These are phyloP conservation scores for Juglanconis juglandina DNA, from an alignment of 2,329 filamentous ascomycete species.

Conservation along the genomic window DNA sequence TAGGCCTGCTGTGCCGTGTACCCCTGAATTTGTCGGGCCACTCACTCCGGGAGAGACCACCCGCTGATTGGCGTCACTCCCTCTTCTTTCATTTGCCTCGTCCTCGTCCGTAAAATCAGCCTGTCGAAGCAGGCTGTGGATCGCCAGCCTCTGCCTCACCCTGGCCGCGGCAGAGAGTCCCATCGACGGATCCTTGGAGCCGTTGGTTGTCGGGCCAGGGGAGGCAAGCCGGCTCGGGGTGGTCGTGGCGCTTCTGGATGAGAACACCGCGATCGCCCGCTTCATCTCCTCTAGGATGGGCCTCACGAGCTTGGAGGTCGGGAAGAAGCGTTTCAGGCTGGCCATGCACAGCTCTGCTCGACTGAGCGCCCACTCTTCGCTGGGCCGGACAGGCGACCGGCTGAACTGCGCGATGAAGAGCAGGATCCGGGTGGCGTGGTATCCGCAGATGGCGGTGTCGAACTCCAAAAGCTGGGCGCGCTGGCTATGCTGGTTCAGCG, in stretches of 20 bases:
- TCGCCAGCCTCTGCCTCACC: constrained; percentile 24
- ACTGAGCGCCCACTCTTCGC: constrained; percentile 24
- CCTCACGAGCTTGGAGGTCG: constrained; percentile 22
- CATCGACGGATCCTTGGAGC: constrained; percentile 2
- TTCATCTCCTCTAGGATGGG: constrained; percentile 27
- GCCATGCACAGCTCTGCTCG: constrained; percentile 28
- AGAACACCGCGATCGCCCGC: constrained; percentile 21
- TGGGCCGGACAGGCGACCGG: constrained; percentile 4
- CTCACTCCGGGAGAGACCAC: background rate
- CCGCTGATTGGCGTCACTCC: background rate
- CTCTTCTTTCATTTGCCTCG: constrained; percentile 7
- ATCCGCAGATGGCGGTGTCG: constrained; percentile 23
- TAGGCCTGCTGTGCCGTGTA: background rate
- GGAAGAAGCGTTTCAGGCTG: constrained; percentile 25
- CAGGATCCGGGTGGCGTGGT: constrained; percentile 21
- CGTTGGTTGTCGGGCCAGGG: constrained; percentile 5
- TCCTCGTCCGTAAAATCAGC: constrained; percentile 26
- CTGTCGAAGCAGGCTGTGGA: constrained; percentile 28
- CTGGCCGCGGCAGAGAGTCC: constrained; percentile 22
- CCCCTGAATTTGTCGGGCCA: background rate
- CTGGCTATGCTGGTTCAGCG: constrained; percentile 20
- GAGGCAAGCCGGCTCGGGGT: constrained; percentile 3
- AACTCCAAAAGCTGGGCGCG: constrained; percentile 19
- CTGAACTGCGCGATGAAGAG: constrained; percentile 25
- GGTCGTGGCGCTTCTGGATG: background rate